These are phyloP conservation scores for Lasiodiplodia citricola DNA, from an alignment of 2,329 filamentous ascomycete genomes.

Conservation along the genomic window DNA sequence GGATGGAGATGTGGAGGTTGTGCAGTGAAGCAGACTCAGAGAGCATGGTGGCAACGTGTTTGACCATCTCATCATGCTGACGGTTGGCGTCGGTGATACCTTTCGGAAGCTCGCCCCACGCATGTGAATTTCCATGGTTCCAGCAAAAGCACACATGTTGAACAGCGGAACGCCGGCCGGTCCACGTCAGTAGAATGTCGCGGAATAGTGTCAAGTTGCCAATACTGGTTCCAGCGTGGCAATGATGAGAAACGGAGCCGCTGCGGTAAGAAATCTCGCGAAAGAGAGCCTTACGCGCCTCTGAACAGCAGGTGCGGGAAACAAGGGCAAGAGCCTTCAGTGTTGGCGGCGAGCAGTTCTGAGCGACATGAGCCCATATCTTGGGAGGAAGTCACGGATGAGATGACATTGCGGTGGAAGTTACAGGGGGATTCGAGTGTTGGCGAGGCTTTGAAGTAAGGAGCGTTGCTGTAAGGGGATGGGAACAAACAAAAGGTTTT, in stretches of 20 bases:
- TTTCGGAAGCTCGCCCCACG: background rate
- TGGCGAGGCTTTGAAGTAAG: too few relatives aligned
- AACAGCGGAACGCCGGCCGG: background rate
- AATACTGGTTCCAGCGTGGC: background rate
- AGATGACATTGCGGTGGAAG: too few relatives aligned
- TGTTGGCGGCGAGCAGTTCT: background rate
- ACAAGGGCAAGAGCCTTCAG: constrained; percentile 6
- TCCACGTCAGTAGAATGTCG: background rate
- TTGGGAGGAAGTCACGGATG: background rate
- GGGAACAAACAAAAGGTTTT: too few relatives aligned
- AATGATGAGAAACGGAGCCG: background rate
- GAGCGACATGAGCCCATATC: constrained; percentile 6
- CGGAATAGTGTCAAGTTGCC: background rate
- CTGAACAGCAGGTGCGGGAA: background rate
- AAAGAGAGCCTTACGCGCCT: constrained; percentile 1
- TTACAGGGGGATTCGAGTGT: too few relatives aligned
- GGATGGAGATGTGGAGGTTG: background rate
- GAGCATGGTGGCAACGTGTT: background rate
- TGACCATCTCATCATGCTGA: background rate
- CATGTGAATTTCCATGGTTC: background rate
- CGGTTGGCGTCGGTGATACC: background rate
- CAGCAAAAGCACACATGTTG: background rate
- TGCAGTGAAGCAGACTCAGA: background rate
- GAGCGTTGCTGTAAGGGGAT: too few relatives aligned
- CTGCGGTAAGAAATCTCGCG: background rate